A percentile compares a stretch with the other conserved stretches of the same genome.
Conservation (phyloP, 73 alveolate genomes). For the Paramecium sexaurelia region DNA sequence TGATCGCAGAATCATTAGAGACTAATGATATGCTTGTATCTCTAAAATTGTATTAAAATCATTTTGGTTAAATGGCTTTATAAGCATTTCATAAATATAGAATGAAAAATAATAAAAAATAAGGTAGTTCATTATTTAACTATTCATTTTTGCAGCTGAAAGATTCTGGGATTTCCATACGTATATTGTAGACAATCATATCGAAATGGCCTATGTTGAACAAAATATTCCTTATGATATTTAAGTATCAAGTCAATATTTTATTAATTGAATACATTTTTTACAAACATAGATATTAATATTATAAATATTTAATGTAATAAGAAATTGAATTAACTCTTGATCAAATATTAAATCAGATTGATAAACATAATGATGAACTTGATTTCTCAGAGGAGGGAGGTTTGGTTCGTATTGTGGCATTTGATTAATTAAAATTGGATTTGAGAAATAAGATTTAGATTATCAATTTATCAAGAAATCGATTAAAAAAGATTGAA, state of each 20-base stretch:
- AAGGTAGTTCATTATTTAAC: conserved; percentile 67
- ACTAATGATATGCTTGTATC: conserved; percentile 80
- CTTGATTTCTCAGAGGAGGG: conserved; percentile 10
- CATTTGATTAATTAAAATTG: neutral
- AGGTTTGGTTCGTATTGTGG: conserved; percentile 36
- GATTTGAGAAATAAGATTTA: neutral
- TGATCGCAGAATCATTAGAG: conserved; percentile 81
- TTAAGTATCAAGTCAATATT: conserved; percentile 68
- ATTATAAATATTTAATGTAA: neutral
- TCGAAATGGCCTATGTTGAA: conserved; percentile 92
- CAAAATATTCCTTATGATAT: conserved; percentile 83
- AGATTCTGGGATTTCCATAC: conserved; percentile 87
- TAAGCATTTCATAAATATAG: conserved; percentile 80
- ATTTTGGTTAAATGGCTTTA: conserved; percentile 83
- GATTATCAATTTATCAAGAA: neutral
- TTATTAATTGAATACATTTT: conserved; percentile 49
- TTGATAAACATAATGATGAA: neutral
- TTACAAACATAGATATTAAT: neutral
- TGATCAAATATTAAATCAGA: neutral
- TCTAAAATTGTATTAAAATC: conserved; percentile 84
- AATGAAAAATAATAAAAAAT: conserved; percentile 74
- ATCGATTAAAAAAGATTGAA: conserved; percentile 17
- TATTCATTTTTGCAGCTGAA: neutral
- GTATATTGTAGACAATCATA: conserved; percentile 84
- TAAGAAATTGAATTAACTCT: conserved; percentile 5